Conservation (phyloP, 2,329 filamentous ascomycete genomes). For the Drechslera avenae region DNA sequence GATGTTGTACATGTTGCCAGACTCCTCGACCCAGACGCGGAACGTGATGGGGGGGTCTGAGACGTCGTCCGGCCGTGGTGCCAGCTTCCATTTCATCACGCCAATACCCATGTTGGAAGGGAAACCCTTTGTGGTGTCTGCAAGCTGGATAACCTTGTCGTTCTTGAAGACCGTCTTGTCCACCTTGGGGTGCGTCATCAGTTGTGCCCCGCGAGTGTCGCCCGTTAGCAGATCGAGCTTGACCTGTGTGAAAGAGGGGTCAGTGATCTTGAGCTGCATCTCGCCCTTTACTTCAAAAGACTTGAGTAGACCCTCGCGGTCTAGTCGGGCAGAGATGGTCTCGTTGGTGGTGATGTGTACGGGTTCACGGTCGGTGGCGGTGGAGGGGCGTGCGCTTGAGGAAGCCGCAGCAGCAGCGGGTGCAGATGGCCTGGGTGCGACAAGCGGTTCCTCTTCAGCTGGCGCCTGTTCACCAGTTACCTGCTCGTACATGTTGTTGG, state of each 20-base stretch:
- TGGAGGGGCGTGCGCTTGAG: conserved; percentile 62
- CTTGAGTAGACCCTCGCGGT: conserved; percentile 83
- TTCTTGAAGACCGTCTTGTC: conserved; percentile 86
- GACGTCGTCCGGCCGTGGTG: conserved; percentile 78
- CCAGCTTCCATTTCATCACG: conserved; percentile 89
- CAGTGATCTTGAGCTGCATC: conserved; percentile 85
- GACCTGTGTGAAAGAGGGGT: conserved; percentile 87
- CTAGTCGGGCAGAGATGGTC: conserved; percentile 86
- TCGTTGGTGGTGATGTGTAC: conserved; percentile 89
- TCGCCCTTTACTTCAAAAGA: conserved; percentile 91
- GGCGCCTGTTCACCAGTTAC: conserved; percentile 84
- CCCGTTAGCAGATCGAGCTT: conserved; percentile 80
- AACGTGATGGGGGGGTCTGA: conserved; percentile 90
- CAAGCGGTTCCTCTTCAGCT: conserved; percentile 81
- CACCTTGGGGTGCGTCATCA: conserved; percentile 95
- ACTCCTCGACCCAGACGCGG: conserved; percentile 96
- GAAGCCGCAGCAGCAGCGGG: conserved; percentile 59
- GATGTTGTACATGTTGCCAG: conserved; percentile 80
- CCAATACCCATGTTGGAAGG: conserved; percentile 92
- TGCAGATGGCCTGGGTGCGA: conserved; percentile 61
- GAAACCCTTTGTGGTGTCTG: conserved; percentile 85
- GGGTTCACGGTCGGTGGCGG: conserved; percentile 77
- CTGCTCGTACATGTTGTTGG: conserved; percentile 94
- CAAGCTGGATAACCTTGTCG: conserved; percentile 85
- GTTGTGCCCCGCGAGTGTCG: conserved; percentile 82